phyloP scores from a whole-genome alignment of 2,329 filamentous ascomycete genomes.

The Diplocarpon rosae region DNA sequence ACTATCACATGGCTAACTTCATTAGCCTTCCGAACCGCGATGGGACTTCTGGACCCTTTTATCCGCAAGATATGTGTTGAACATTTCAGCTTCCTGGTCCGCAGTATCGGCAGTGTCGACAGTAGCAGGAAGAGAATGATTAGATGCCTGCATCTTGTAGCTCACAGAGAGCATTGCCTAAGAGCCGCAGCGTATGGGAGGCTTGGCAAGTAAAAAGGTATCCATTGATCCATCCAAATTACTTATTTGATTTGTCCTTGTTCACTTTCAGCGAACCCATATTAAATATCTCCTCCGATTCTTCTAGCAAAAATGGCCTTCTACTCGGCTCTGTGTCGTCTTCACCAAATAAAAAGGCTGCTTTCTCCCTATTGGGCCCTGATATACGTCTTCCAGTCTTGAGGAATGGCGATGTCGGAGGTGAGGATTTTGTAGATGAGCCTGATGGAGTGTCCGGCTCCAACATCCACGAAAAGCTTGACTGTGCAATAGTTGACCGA shows the following conservation, averaged over 20 bases:
- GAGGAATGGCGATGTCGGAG: conserved; percentile 24
- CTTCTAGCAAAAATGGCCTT: conserved; percentile 12
- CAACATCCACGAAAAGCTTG: conserved; percentile 72
- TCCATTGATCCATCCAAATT: neutral
- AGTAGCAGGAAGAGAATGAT: too few relatives aligned
- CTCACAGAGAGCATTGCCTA: too few relatives aligned
- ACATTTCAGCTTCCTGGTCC: too few relatives aligned
- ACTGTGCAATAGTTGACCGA: conserved; percentile 58
- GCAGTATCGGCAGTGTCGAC: too few relatives aligned
- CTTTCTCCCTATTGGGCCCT: conserved; percentile 23
- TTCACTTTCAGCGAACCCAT: conserved; percentile 20
- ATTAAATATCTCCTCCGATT: conserved; percentile 23
- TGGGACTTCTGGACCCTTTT: too few relatives aligned
- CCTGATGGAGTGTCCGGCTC: conserved; percentile 32
- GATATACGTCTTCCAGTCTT: conserved; percentile 20
- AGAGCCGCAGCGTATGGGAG: too few relatives aligned
- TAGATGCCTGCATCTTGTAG: too few relatives aligned
- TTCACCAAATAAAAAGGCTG: conserved; percentile 28
- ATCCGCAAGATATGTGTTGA: too few relatives aligned
- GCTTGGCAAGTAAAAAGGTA: too few relatives aligned
- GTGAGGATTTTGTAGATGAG: conserved; percentile 13
- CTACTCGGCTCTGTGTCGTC: conserved; percentile 17
- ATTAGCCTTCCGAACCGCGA: too few relatives aligned
- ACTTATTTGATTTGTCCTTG: conserved; percentile 9
- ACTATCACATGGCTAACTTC: too few relatives aligned